phyloP scores from a whole-genome alignment of 2,329 filamentous ascomycete genomes.

The Metarhizium album region DNA sequence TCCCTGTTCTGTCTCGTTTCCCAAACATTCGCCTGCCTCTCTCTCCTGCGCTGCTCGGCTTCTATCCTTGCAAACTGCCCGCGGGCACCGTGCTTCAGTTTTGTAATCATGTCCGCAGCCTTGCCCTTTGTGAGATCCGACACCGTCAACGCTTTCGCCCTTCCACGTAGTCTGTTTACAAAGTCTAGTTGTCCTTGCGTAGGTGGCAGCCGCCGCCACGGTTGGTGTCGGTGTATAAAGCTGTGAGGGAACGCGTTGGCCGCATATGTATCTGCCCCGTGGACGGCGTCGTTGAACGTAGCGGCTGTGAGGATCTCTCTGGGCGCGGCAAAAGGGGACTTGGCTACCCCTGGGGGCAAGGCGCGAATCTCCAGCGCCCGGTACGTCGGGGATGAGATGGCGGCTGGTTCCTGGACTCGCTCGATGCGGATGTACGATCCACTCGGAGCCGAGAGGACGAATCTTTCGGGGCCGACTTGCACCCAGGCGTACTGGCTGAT shows the following conservation, averaged over 20 bases:
- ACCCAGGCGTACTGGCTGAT: constrained; percentile 78
- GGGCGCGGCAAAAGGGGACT: constrained; percentile 56
- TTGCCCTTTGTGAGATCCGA: constrained; percentile 63
- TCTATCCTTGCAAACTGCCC: constrained; percentile 47
- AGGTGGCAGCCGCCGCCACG: constrained; percentile 61
- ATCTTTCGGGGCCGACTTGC: constrained; percentile 56
- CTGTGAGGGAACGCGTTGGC: constrained; percentile 50
- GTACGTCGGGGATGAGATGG: constrained; percentile 20
- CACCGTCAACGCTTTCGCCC: constrained; percentile 39
- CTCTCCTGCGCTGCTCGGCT: constrained; percentile 38
- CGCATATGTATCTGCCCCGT: constrained; percentile 77
- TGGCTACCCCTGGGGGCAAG: constrained; percentile 31
- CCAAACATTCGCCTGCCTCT: constrained; percentile 23
- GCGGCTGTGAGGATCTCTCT: constrained; percentile 53
- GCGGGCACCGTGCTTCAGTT: constrained; percentile 72
- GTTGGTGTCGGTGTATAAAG: constrained; percentile 54
- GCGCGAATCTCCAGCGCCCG: constrained; percentile 38
- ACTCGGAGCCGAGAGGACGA: constrained; percentile 55
- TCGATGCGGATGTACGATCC: constrained; percentile 52
- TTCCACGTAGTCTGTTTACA: constrained; percentile 53
- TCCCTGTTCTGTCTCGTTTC: constrained; percentile 36
- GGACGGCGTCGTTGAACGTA: constrained; percentile 65
- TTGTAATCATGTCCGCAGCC: constrained; percentile 85
- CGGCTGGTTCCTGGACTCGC: constrained; percentile 17
- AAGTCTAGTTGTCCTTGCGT: constrained; percentile 55